Evolutionary conservation across 1,284 basidiomycete species (phyloP), one percentile per base, ranked within the genome.

Genomic region (Cryptococcus wingfieldii): DNA sequence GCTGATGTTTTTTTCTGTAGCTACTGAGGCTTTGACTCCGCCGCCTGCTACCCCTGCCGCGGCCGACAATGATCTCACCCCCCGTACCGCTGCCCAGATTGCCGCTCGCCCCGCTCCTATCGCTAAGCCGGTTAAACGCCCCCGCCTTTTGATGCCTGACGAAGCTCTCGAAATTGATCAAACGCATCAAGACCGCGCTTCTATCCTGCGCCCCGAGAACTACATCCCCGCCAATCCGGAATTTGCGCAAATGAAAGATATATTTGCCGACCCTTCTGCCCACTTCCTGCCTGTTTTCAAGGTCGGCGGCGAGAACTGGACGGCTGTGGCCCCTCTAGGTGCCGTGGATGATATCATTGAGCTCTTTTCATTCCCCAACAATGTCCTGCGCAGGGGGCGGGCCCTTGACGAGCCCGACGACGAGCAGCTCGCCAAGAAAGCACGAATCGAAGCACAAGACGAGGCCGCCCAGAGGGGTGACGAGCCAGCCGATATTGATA

Each of bases 191-290:
- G 83, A 83, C 23, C 81, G 83, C 58, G 88, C 61, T 51, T 82
- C 82, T 52, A 93, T 94, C 60, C 78, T 90, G 44, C 84, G 85
- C 3, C 83, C 86, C 59, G 87, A 90, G 59, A 84, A 85, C 50
- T 93, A 86, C 72, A 84, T 96, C 47, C 90, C 91, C 6, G 83
- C 86, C 31, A 90, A 91, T 12, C 80, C 87, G 1, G 81, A 88
- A 51, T 83, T 90, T 51, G 86, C 91, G 81, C 86, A 87, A 23
- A 80, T 95, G 9, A 81, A 89, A 50, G 86, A 89, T 68, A 90
- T 95, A 65, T 84, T 88, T 38, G 84, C 87, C 25, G 90, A 96
- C 67, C 92, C 92, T 14, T 78, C 89, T 2, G 79, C 86, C 3
- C 86, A 93, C 71, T 94, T 95, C 78, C 77, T 94, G 49, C 39